Conservation (phyloP, 352 stramenopile species). For the Globisporangium carolinianum region DNA sequence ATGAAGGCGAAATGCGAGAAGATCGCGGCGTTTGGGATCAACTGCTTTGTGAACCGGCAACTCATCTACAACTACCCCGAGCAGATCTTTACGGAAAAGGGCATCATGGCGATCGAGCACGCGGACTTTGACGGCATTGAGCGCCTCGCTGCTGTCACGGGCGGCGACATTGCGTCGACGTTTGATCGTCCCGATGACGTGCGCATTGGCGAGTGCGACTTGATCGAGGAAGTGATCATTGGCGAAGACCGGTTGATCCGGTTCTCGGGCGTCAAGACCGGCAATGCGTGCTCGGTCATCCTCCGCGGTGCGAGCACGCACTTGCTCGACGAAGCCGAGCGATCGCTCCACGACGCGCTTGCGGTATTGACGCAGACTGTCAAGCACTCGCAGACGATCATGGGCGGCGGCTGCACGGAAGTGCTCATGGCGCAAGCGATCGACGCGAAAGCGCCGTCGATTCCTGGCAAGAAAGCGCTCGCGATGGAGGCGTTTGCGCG, state of each 20-base stretch:
- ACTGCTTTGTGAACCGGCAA: conserved; percentile 99
- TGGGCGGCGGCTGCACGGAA: conserved; percentile 96
- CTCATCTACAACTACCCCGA: conserved; percentile 99
- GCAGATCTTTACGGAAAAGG: conserved; percentile 96
- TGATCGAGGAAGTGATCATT: conserved; percentile 99
- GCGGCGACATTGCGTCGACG: conserved; percentile 94
- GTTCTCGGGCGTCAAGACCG: conserved; percentile 96
- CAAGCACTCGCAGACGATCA: conserved; percentile 94
- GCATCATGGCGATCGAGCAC: conserved; percentile 99
- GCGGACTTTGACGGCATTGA: conserved; percentile 99
- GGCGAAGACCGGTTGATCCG: conserved; percentile 96
- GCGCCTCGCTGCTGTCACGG: conserved; percentile 94
- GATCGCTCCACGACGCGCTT: conserved; percentile 98
- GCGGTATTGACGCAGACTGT: conserved; percentile 96
- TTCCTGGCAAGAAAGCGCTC: conserved; percentile 96
- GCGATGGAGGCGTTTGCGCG: conserved; percentile 97
- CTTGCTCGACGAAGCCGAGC: conserved; percentile 98
- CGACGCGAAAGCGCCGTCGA: conserved; percentile 86
- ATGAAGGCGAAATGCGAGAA: conserved; percentile 98
- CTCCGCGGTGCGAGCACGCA: conserved; percentile 93
- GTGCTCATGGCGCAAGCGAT: conserved; percentile 94
- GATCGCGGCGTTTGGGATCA: conserved; percentile 97
- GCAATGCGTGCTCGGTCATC: conserved; percentile 93
- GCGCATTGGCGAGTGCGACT: conserved; percentile 94
- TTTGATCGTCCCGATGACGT: conserved; percentile 98